A percentile compares a stretch with the other conserved stretches of the same genome.
Conservation (phyloP, 305 asterid genomes). For the Fraxinus floribunda region DNA sequence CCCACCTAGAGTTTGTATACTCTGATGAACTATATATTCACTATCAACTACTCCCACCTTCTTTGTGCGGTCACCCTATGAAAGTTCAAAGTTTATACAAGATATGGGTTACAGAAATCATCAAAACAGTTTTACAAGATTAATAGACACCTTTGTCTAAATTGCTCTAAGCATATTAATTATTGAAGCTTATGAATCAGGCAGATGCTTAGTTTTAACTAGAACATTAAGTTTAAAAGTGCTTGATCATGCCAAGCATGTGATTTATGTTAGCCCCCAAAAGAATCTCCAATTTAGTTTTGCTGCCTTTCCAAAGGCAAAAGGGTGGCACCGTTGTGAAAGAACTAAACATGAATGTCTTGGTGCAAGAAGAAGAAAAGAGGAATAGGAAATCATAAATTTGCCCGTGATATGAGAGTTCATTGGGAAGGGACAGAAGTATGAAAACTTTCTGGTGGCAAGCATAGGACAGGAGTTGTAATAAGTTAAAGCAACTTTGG, state of each 20-base stretch:
- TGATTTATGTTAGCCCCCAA: background rate
- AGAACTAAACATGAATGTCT: background rate
- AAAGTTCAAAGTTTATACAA: conserved; percentile 21
- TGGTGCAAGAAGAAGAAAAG: background rate
- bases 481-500: background rate
- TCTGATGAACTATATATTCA: conserved; percentile 91
- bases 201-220: background rate
- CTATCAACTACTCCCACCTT: conserved; percentile 97
- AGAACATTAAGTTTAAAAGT: background rate
- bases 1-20: conserved; percentile 96
- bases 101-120: background rate
- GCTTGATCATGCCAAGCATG: conserved; percentile 8
- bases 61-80: conserved; percentile 83
- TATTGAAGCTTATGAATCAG: background rate
- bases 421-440: background rate
- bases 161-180: background rate
- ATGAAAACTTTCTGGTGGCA: background rate
- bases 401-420: background rate
- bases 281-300: background rate
- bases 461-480: background rate
- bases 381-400: background rate
- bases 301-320: background rate
- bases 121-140: background rate
- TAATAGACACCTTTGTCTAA: background rate
- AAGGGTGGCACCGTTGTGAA: background rate